Base-by-base conservation (phyloP, 202 grass and related monocot species). In the Schoenoplectus tabernaemontani region DNA sequence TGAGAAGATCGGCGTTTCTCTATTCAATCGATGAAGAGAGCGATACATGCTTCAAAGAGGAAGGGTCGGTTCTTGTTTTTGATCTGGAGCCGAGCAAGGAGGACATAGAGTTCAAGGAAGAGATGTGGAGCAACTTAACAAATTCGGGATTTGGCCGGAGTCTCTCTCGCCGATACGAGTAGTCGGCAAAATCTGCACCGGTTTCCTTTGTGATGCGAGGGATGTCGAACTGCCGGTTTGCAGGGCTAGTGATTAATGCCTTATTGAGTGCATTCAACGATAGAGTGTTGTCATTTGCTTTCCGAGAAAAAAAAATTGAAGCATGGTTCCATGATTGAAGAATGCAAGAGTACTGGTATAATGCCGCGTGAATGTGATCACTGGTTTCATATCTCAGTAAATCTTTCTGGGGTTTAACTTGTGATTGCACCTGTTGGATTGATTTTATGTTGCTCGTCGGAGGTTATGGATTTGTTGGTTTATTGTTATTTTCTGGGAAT, bases 121-220 rank as follows among this genome's bases (percentile, higher is more conserved):
- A 88, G 81, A 96, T 92, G 93, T 62, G 43, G 34, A 82, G 79
- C 16, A 50, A 70, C 48, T 69, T 96, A 68, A 83, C 83, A 63
- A 81, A 87, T 76, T 81, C 87, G 15, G 92, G 92, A 0, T 92
- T 96, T 47, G 89, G 92, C 78, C 92, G 92, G 61, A 85, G 76
- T 78, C 74, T 66, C 9, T 92, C 92, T 61, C 23, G 57, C 5
- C 57, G 80, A 32, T 64, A 80, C 16, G 59, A 65, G 39, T 54
- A 36, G 30, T 34, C 16, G 16, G 6, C 2, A 10, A 24, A 53
- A 33, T 10, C 26, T 33, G 26, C 70, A 73, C 24, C 2, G 16
- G 2, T 54, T 53, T 51, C 22, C 26, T 74, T 19, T 9, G 24
- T 4, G 46, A 53, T 74, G 17, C 51, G 13, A 1, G 42, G 23